phyloP scores from a whole-genome alignment of 257 asterid genomes.

The Solanum bulbocastanum region DNA sequence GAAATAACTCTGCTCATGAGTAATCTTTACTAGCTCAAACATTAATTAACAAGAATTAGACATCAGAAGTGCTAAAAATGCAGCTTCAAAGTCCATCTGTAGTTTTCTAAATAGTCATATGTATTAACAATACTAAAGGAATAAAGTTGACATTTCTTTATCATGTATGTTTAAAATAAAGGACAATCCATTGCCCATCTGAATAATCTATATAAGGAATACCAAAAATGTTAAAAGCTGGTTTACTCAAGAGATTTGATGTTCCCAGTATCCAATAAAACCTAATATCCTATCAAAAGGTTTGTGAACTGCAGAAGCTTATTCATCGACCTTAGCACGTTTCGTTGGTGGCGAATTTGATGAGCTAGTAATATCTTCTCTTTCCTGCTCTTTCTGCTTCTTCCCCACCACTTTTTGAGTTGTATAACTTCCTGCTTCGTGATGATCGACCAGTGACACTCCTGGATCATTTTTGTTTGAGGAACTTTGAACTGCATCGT shows the following conservation, averaged over 20 bases:
- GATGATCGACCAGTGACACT: neutral
- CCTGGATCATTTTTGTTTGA: slow-evolving; percentile 17
- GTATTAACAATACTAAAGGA: neutral
- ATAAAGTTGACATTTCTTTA: neutral
- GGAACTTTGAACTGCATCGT: slow-evolving; percentile 21
- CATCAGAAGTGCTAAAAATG: neutral
- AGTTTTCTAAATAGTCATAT: neutral
- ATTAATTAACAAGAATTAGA: neutral
- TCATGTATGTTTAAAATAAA: neutral
- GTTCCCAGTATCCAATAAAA: neutral
- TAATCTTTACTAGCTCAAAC: neutral
- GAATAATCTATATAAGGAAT: neutral
- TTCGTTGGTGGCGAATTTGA: slow-evolving; percentile 44
- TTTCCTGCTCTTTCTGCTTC: slow-evolving; percentile 27
- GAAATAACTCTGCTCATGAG: neutral
- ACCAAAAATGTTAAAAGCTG: neutral
- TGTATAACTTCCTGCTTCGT: neutral
- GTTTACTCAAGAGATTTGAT: neutral
- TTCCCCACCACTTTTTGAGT: slow-evolving; percentile 7
- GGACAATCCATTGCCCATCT: neutral
- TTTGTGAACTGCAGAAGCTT: slow-evolving; percentile 3
- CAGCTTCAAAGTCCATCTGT: neutral
- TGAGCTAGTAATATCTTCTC: neutral
- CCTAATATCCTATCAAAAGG: neutral
- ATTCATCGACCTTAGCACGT: slow-evolving; percentile 41